Percentiles rank a stretch among this genome's conserved stretches.
Conservation (phyloP, 257 asterid species). For the Lycium ferocissimum region DNA sequence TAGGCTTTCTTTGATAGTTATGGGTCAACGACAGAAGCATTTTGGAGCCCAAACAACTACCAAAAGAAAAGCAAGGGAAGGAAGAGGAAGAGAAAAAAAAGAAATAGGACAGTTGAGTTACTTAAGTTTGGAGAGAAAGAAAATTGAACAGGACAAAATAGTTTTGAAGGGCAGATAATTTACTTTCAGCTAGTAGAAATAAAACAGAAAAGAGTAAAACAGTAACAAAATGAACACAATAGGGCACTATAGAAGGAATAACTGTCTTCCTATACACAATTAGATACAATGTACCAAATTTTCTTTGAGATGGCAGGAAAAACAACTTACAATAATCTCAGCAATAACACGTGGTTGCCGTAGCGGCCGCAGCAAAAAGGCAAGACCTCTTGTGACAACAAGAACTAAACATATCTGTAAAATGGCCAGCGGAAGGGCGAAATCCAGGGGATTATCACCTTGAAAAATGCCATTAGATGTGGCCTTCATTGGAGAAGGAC, state of each 20-base stretch:
- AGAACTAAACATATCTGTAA: slow-evolving; percentile 76
- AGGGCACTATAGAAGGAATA: neutral
- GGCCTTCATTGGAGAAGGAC: slow-evolving; percentile 77
- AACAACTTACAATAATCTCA: slow-evolving; percentile 68
- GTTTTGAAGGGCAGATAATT: neutral
- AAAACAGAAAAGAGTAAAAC: slow-evolving; percentile 5
- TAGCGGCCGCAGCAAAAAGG: slow-evolving; percentile 64
- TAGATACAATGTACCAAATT: neutral
- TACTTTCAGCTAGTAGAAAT: neutral
- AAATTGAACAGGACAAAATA: neutral
- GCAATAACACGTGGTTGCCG: slow-evolving; percentile 89
- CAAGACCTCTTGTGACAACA: slow-evolving; percentile 64
- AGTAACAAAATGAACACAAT: neutral
- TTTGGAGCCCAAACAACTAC: neutral
- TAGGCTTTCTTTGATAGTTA: neutral
- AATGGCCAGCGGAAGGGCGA: slow-evolving; percentile 77
- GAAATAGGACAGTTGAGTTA: neutral
- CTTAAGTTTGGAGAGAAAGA: neutral
- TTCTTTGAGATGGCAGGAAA: neutral
- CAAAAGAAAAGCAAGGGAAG: neutral
- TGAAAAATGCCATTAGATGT: slow-evolving; percentile 83
- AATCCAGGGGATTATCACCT: slow-evolving; percentile 77
- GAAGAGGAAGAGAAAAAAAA: neutral
- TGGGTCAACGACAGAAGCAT: neutral
- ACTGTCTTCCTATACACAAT: neutral